A percentile compares a stretch with the other conserved stretches of the same genome.
Conservation (phyloP, 805 yeast genomes). For the Teunomyces panamensis region DNA sequence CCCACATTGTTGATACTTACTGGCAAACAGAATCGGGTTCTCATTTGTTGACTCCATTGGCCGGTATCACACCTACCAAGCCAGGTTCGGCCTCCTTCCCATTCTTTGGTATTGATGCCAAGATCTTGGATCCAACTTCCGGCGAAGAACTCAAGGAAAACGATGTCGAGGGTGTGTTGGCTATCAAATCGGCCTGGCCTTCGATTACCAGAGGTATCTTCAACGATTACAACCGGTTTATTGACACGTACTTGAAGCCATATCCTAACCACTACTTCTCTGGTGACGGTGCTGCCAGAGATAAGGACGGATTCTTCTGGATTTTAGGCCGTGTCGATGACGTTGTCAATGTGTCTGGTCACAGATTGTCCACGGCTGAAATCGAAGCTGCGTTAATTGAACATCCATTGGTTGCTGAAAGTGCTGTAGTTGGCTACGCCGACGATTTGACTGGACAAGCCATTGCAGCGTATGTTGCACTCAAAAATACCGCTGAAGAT, state of each 20-base stretch:
- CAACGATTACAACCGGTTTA: slow-evolving; percentile 79
- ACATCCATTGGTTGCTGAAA: slow-evolving; percentile 78
- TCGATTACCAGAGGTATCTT: slow-evolving; percentile 97
- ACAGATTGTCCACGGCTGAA: slow-evolving; percentile 96
- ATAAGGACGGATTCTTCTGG: slow-evolving; percentile 95
- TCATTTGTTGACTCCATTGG: slow-evolving; percentile 89
- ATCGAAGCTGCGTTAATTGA: slow-evolving; percentile 89
- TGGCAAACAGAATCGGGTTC: slow-evolving; percentile 99
- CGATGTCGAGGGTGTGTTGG: slow-evolving; percentile 95
- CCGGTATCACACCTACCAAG: slow-evolving; percentile 92
- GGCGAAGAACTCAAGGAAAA: slow-evolving; percentile 83
- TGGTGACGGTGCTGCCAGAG: slow-evolving; percentile 99
- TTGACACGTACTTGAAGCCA: slow-evolving; percentile 90
- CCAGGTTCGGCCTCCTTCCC: slow-evolving; percentile 98
- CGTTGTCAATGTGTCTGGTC: slow-evolving; percentile 97
- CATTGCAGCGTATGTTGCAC: slow-evolving; percentile 88
- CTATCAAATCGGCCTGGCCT: slow-evolving; percentile 91
- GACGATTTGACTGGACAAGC: slow-evolving; percentile 98
- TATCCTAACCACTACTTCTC: slow-evolving; percentile 94
- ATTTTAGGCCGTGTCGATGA: slow-evolving; percentile 98
- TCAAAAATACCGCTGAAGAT: slow-evolving; percentile 55
- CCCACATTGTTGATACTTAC: slow-evolving; percentile 93
- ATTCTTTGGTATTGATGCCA: slow-evolving; percentile 91
- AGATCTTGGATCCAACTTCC: slow-evolving; percentile 86
- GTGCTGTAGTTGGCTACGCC: slow-evolving; percentile 94